These are phyloP conservation scores for Trichosporon asahii DNA, from an alignment of 1,284 basidiomycete species.

Conservation along the genomic window DNA sequence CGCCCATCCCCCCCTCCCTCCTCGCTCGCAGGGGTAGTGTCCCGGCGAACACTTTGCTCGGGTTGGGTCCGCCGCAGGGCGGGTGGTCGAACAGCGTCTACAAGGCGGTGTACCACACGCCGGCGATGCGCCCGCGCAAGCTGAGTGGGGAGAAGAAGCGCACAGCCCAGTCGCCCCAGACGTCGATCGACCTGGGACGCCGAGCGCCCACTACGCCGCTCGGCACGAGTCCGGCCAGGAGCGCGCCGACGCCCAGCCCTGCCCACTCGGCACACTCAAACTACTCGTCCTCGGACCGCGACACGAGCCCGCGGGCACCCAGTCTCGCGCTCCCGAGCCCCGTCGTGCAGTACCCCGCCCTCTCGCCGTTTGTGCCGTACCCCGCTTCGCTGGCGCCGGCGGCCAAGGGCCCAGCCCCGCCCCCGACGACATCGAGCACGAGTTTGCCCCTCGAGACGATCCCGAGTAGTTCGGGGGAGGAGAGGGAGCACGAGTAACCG, in stretches of 20 bases:
- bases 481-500: background rate
- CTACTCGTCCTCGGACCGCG: background rate
- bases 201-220: background rate
- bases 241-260: background rate
- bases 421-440: background rate
- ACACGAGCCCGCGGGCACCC: background rate
- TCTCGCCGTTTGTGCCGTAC: constrained; percentile 1
- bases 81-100: constrained; percentile 3
- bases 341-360: background rate
- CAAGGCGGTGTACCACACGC: constrained; percentile 12
- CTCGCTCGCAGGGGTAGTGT: constrained; percentile 29
- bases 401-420: background rate
- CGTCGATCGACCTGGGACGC: background rate
- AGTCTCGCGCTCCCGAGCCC: background rate
- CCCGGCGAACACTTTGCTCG: constrained; percentile 7
- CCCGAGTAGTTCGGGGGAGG: background rate
- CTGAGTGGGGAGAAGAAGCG: background rate
- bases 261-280: background rate
- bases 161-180: background rate
- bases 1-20: constrained; percentile 32
- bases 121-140: background rate
- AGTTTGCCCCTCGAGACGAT: background rate
- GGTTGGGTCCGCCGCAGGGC: background rate
- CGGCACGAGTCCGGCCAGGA: background rate
- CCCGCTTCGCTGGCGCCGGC: background rate